These are phyloP conservation scores for Podila epigama DNA, from an alignment of 192 early-diverging fungal genomes.

Conservation along the genomic window DNA sequence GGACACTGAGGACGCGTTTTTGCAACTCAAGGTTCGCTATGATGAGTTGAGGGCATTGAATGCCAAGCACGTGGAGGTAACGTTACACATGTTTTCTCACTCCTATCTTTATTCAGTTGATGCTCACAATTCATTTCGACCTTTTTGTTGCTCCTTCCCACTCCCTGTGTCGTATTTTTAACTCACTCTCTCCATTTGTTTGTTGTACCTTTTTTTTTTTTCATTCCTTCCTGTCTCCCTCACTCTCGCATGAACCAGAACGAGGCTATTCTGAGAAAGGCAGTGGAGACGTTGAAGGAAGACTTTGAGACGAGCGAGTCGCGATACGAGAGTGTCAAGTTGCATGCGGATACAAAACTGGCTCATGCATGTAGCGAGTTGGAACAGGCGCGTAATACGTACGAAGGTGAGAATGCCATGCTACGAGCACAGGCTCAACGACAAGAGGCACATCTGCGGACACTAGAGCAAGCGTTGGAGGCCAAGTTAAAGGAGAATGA, in stretches of 20 bases:
- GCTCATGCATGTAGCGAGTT: slow-evolving; percentile 21
- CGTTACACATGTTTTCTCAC: too few relatives aligned
- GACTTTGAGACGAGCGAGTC: slow-evolving; percentile 44
- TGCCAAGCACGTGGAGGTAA: slow-evolving; percentile 44
- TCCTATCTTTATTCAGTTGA: too few relatives aligned
- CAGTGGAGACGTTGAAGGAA: slow-evolving; percentile 38
- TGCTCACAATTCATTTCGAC: too few relatives aligned
- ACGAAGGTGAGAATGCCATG: slow-evolving; percentile 24
- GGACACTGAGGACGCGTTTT: slow-evolving; percentile 44
- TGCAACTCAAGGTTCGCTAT: slow-evolving; percentile 33
- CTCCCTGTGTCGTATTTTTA: too few relatives aligned
- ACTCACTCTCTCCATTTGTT: not conserved
- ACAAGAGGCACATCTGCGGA: slow-evolving; percentile 44
- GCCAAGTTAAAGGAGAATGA: slow-evolving; percentile 43
- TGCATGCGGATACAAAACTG: slow-evolving; percentile 33
- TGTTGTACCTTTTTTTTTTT: not conserved
- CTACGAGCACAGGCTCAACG: slow-evolving; percentile 17
- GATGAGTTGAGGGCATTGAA: slow-evolving; percentile 38
- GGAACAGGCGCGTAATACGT: slow-evolving; percentile 27
- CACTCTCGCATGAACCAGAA: slow-evolving; percentile 1
- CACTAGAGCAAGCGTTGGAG: slow-evolving; percentile 36
- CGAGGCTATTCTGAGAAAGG: slow-evolving; percentile 34
- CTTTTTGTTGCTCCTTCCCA: too few relatives aligned
- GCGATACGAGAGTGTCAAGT: slow-evolving; percentile 31
- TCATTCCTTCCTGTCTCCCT: too few relatives aligned